These are phyloP conservation scores for Ophiocordyceps robertsii DNA, from an alignment of 2,329 filamentous ascomycete species.

Conservation along the genomic window DNA sequence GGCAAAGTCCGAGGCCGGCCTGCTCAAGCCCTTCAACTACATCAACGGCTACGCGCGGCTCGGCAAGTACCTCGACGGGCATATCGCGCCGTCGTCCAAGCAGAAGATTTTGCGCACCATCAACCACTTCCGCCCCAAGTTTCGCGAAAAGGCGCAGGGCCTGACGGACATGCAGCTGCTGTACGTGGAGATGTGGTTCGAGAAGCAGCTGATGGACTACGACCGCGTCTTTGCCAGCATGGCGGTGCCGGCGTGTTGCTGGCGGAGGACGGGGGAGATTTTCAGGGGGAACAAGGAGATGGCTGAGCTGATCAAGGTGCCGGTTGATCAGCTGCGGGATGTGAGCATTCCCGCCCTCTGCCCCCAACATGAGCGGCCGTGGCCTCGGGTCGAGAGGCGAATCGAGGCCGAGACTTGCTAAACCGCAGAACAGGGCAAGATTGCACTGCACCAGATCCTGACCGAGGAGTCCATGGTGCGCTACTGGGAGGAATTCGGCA, in stretches of 20 bases:
- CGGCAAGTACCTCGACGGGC: conserved; percentile 80
- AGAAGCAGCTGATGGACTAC: conserved; percentile 91
- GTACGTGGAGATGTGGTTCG: conserved; percentile 98
- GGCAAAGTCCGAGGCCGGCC: conserved; percentile 90
- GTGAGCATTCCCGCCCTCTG: conserved; percentile 38
- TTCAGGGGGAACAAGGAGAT: conserved; percentile 97
- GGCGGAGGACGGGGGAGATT: conserved; percentile 92
- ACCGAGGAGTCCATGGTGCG: conserved; percentile 89
- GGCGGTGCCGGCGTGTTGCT: conserved; percentile 96
- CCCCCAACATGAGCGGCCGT: too few species aligned
- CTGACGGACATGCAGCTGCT: conserved; percentile 91
- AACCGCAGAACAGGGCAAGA: conserved; percentile 58
- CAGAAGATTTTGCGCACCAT: conserved; percentile 87
- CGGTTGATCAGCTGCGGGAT: conserved; percentile 80
- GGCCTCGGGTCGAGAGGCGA: neutral
- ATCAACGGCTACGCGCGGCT: conserved; percentile 88
- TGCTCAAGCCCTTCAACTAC: conserved; percentile 96
- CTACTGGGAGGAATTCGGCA: conserved; percentile 98
- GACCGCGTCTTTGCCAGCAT: conserved; percentile 97
- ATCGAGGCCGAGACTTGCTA: conserved; percentile 3
- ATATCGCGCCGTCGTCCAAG: conserved; percentile 70
- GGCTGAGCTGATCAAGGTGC: conserved; percentile 89
- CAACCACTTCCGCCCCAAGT: conserved; percentile 87
- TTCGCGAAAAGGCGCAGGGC: conserved; percentile 84
- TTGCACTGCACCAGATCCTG: conserved; percentile 89